Conservation (phyloP, 495 filamentous ascomycete genomes). For the Aspergillus heteromorphus region DNA sequence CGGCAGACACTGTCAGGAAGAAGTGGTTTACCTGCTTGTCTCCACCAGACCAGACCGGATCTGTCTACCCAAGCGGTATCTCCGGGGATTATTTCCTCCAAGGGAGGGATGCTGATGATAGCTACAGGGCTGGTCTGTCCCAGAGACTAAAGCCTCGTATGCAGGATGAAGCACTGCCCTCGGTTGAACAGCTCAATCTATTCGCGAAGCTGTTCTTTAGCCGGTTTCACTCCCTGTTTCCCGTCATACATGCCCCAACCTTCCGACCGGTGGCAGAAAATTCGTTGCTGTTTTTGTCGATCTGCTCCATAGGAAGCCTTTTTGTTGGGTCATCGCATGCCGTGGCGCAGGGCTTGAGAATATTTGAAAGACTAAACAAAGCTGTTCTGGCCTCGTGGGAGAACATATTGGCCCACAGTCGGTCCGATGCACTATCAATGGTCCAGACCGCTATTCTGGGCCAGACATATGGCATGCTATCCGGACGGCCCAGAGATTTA, state of each 20-base stretch:
- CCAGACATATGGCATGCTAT: slow-evolving; percentile 36
- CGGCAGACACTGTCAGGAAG: slow-evolving; percentile 7
- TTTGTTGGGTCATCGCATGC: slow-evolving; percentile 26
- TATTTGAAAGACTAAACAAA: slow-evolving; percentile 33
- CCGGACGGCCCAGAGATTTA: slow-evolving; percentile 24
- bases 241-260: slow-evolving; percentile 25
- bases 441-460: slow-evolving; percentile 34
- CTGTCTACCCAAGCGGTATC: neutral
- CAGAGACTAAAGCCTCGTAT: slow-evolving; percentile 21
- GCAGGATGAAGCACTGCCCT: slow-evolving; percentile 22
- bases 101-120: slow-evolving; percentile 21
- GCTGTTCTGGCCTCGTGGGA: slow-evolving; percentile 32
- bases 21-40: slow-evolving; percentile 20
- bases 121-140: slow-evolving; percentile 21
- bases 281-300: slow-evolving; percentile 27
- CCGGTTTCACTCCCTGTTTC: slow-evolving; percentile 24
- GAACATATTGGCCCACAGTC: slow-evolving; percentile 15
- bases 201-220: slow-evolving; percentile 28
- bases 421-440: slow-evolving; percentile 28
- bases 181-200: slow-evolving; percentile 23
- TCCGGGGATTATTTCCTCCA: neutral
- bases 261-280: slow-evolving; percentile 26
- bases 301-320: slow-evolving; percentile 32
- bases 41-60: neutral
- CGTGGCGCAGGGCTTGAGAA: slow-evolving; percentile 19